phyloP scores from a whole-genome alignment of 306 rosid genomes.

The Gynostemma pentaphyllum region DNA sequence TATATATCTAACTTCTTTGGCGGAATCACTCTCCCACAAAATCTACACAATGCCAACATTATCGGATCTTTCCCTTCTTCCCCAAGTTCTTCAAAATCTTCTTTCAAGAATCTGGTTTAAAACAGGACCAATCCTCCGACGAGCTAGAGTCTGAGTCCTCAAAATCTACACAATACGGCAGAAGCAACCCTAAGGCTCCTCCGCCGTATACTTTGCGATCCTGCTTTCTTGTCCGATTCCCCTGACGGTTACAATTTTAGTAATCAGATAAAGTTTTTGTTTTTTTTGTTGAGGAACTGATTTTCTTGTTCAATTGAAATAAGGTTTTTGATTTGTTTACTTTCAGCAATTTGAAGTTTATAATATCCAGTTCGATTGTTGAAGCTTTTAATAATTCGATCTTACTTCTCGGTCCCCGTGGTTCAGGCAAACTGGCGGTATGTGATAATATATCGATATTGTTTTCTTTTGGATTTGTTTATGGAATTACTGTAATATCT shows the following conservation, averaged over 20 bases:
- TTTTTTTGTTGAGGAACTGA: neutral
- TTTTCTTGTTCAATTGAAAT: neutral
- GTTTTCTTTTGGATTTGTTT: neutral
- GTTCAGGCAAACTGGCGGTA: constrained; percentile 74
- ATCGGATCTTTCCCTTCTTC: too few relatives aligned
- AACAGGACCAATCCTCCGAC: constrained; percentile 20
- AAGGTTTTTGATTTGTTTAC: neutral
- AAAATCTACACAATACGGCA: too few relatives aligned
- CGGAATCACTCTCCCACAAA: too few relatives aligned
- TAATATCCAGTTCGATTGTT: constrained; percentile 61
- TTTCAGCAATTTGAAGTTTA: constrained; percentile 73
- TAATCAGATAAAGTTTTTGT: too few relatives aligned
- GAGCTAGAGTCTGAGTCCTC: too few relatives aligned
- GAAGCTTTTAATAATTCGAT: constrained; percentile 89
- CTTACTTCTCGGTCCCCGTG: constrained; percentile 87
- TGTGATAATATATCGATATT: constrained; percentile 8
- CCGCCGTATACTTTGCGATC: constrained; percentile 50
- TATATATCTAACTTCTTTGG: too few relatives aligned
- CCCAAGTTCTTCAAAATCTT: too few relatives aligned
- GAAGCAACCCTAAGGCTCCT: constrained; percentile 44
- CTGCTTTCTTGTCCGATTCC: constrained; percentile 36
- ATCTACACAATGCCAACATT: too few relatives aligned
- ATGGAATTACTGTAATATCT: neutral
- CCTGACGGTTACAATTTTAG: constrained; percentile 55
- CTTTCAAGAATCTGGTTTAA: too few relatives aligned